Base-by-base conservation (phyloP, 768 basidiomycete genomes). In the Chalciporus sphaerocephalus region DNA sequence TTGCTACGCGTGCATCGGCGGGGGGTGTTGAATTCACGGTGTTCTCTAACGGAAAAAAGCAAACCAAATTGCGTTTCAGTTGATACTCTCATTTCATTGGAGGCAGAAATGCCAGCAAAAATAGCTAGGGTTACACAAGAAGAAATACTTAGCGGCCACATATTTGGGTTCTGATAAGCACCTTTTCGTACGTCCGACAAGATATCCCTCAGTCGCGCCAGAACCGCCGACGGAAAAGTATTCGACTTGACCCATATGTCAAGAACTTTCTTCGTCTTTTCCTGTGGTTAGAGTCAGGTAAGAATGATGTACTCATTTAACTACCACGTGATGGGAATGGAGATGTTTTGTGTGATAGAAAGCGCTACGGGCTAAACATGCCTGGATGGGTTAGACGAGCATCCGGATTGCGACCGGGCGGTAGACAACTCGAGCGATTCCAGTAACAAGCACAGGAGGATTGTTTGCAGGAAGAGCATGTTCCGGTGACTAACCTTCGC, bases 181-280 rank as follows among this genome's bases (percentile, higher is more conserved):
- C 89, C 90, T 91, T 91, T 82, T 74, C 75, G 77, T 61, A 67
- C 72, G 62, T 74, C 79, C 69, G 77, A 79, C 68, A 89, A 66
- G 65, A 85, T 70, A 65, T 81, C 78, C 68, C 75, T 72, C 65
- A 96, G 74, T 55, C 82, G 84, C 51, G 81, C 72, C 60, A 94
- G 71, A 62, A 88, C 80, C 56, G 76, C 63, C 58, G 82, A 63
- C 47, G 92, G 85, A 71, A 99, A 99, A 39, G 95, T 95, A 68
- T 75, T 80, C 47, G 83, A 80, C 68, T 94, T 95, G 59, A 76
- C 78, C 95, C 95, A 99, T 60, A 99, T 97, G 71, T 97, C 96
- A 68, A 95, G 81, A 60, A 99, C 83, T 69, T 98, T 98, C 75
- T 87, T 86, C 37, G 89, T 79, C 73, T 99, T 99, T 74, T 96